These are phyloP conservation scores for Tieghemostelium lacteum DNA, from an alignment of 78 protist genomes.

Conservation along the genomic window DNA sequence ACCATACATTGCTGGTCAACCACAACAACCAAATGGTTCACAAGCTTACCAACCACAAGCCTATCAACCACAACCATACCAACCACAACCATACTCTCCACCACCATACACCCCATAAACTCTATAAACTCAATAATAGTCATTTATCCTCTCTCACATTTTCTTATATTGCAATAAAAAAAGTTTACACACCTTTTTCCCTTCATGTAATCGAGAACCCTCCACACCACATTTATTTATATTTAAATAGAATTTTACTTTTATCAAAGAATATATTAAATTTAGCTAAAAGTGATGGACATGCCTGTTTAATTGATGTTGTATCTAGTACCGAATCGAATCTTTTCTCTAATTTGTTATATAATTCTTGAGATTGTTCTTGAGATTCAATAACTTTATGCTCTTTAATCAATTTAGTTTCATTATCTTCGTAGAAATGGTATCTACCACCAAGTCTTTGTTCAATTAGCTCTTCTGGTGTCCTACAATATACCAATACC, in stretches of 20 bases:
- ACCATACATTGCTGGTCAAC: background rate
- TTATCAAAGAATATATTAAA: slow-evolving; percentile 58
- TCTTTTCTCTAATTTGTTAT: background rate
- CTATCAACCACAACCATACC: slow-evolving; percentile 7
- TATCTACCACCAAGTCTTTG: slow-evolving; percentile 67
- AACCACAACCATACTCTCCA: slow-evolving; percentile 27
- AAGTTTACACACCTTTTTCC: background rate
- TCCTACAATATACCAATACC: slow-evolving; percentile 29
- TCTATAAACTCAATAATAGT: too few species aligned
- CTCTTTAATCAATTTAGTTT: background rate
- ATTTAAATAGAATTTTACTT: too few species aligned
- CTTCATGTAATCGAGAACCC: background rate
- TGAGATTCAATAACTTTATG: background rate
- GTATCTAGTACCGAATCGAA: slow-evolving; percentile 41
- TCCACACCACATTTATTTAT: background rate
- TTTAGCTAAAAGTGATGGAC: slow-evolving; percentile 61
- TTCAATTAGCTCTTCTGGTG: slow-evolving; percentile 63
- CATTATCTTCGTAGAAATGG: slow-evolving; percentile 25
- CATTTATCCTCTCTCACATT: too few species aligned
- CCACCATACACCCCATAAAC: too few species aligned
- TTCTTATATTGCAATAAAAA: too few species aligned
- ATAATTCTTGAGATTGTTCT: slow-evolving; percentile 4
- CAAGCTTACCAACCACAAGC: slow-evolving; percentile 12
- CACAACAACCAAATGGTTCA: slow-evolving; percentile 13
- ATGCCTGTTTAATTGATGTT: slow-evolving; percentile 69